These are phyloP conservation scores for Diatrype stigma DNA, from an alignment of 2,329 filamentous ascomycete species.

Conservation along the genomic window DNA sequence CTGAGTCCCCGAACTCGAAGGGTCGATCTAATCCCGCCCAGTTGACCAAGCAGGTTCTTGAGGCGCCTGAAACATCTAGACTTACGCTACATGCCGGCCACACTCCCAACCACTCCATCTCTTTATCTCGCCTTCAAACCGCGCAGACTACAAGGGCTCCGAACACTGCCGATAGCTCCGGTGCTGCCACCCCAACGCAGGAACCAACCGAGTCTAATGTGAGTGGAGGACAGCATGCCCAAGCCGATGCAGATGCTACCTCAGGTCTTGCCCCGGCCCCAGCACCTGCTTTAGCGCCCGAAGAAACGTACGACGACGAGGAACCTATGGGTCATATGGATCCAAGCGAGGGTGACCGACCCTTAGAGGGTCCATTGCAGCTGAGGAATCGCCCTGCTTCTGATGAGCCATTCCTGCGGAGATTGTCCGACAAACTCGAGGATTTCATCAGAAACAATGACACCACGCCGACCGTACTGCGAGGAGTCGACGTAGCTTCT, in stretches of 20 bases:
- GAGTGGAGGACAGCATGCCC: not conserved
- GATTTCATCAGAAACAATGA: slow-evolving; percentile 44
- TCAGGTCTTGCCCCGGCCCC: too few species aligned
- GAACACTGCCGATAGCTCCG: slow-evolving; percentile 37
- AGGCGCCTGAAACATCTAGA: slow-evolving; percentile 44
- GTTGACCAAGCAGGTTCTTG: slow-evolving; percentile 42
- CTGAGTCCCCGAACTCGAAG: slow-evolving; percentile 20
- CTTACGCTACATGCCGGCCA: slow-evolving; percentile 61
- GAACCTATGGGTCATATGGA: slow-evolving; percentile 27
- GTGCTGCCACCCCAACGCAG: slow-evolving; percentile 34
- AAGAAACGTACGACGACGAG: slow-evolving; percentile 3
- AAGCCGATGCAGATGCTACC: slow-evolving; percentile 10
- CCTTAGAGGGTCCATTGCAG: slow-evolving; percentile 49
- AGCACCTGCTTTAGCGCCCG: slow-evolving; percentile 19
- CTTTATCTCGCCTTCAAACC: slow-evolving; percentile 47
- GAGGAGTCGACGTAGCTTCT: slow-evolving; percentile 12
- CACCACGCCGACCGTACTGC: slow-evolving; percentile 40
- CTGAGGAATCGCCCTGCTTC: slow-evolving; percentile 52
- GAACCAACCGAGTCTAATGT: slow-evolving; percentile 13
- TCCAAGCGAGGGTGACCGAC: slow-evolving; percentile 38
- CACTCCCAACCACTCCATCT: slow-evolving; percentile 54
- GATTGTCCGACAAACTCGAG: slow-evolving; percentile 48
- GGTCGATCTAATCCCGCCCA: slow-evolving; percentile 32
- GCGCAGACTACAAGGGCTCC: slow-evolving; percentile 36
- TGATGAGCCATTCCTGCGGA: slow-evolving; percentile 50